Percentiles rank a stretch among this genome's conserved stretches.
Evolutionary conservation across 2,329 filamentous ascomycete species (phyloP).

Genomic region (Furcasterigmium sp.): DNA sequence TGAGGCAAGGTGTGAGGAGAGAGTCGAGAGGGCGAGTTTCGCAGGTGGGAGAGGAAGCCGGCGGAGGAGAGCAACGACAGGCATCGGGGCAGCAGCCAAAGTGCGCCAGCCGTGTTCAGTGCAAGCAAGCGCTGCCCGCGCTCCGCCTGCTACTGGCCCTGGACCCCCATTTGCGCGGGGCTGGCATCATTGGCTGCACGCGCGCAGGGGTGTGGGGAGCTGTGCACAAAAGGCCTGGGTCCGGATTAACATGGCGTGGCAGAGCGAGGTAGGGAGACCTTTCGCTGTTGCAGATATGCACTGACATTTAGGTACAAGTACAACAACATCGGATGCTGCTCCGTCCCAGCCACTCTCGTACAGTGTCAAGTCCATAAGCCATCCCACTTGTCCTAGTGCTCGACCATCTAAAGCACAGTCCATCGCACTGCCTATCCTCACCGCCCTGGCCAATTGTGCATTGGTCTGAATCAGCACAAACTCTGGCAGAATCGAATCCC

Average conservation of each 20-base stretch:
- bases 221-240: neutral
- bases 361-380: neutral
- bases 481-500: neutral
- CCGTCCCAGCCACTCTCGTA: neutral
- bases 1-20: conserved; percentile 6
- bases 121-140: neutral
- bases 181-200: neutral
- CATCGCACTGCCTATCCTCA: neutral
- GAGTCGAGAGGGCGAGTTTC: conserved; percentile 1
- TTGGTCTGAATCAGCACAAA: neutral
- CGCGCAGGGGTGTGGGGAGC: neutral
- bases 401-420: too few relatives aligned
- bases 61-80: conserved; percentile 4
- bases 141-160: neutral
- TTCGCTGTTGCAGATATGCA: neutral
- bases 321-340: neutral
- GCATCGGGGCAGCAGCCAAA: conserved; percentile 6
- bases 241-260: neutral
- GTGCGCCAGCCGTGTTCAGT: conserved; percentile 8
- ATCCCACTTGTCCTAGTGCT: neutral
- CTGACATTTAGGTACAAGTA: neutral
- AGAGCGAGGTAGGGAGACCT: neutral
- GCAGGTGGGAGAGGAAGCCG: conserved; percentile 7
- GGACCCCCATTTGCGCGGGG: neutral
- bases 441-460: neutral